phyloP scores from a whole-genome alignment of 495 filamentous ascomycete species.

The Polyplosphaeria fusca region DNA sequence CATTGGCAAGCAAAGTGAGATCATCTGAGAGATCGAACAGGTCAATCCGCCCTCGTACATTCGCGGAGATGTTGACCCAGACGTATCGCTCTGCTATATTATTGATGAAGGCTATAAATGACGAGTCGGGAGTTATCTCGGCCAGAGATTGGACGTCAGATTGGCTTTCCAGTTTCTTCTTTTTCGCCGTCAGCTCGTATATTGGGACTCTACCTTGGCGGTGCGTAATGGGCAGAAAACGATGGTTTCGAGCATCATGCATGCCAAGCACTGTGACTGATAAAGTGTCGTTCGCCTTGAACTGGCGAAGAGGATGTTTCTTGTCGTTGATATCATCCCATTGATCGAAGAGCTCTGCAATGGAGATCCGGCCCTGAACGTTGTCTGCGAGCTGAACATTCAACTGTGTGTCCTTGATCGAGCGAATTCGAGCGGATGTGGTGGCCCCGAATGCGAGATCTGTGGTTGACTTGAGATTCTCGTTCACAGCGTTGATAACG shows the following conservation, averaged over 20 bases:
- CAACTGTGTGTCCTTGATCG: constrained; percentile 82
- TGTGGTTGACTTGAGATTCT: constrained; percentile 57
- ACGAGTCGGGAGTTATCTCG: constrained; percentile 67
- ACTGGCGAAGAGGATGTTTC: constrained; percentile 70
- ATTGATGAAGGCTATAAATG: constrained; percentile 80
- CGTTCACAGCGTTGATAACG: constrained; percentile 67
- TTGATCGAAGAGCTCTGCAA: constrained; percentile 81
- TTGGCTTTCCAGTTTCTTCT: constrained; percentile 55
- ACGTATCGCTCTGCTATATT: constrained; percentile 71
- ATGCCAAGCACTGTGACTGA: constrained; percentile 77
- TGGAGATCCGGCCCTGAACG: constrained; percentile 83
- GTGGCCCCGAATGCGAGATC: constrained; percentile 72
- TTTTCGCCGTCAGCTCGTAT: constrained; percentile 86
- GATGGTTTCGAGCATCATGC: constrained; percentile 85
- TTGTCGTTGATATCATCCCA: constrained; percentile 82
- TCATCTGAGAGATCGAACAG: constrained; percentile 84
- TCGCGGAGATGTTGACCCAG: constrained; percentile 91
- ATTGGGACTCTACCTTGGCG: constrained; percentile 70
- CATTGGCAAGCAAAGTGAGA: constrained; percentile 66
- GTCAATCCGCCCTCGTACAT: constrained; percentile 76
- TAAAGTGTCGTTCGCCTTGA: constrained; percentile 67
- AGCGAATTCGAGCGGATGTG: constrained; percentile 73
- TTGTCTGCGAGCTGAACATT: constrained; percentile 89
- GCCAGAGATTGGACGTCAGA: constrained; percentile 64
- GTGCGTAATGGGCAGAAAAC: constrained; percentile 88